phyloP scores from a whole-genome alignment of 495 filamentous ascomycete species.

The Tetracladium setigerum region DNA sequence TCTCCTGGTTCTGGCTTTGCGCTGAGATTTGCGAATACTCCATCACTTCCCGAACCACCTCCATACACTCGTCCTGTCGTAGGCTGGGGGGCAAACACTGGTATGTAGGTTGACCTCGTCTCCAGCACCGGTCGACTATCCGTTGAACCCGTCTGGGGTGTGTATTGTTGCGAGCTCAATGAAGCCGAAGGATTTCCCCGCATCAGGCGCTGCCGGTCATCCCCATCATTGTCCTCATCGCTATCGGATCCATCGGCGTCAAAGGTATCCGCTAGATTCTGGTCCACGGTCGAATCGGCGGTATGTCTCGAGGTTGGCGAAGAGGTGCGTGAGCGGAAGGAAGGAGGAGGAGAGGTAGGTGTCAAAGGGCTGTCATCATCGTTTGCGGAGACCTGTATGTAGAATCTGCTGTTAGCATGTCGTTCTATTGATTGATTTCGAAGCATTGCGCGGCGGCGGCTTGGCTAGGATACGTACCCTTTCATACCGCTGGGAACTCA shows the following conservation, averaged over 20 bases:
- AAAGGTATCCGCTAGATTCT: constrained; percentile 84
- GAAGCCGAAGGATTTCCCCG: constrained; percentile 38
- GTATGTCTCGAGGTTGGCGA: constrained; percentile 37
- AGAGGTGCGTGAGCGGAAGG: constrained; percentile 79
- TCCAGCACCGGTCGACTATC: constrained; percentile 11
- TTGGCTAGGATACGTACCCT: constrained; percentile 49
- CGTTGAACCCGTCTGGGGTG: neutral
- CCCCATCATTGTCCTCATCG: constrained; percentile 63
- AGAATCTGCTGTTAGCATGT: constrained; percentile 18
- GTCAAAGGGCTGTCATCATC: constrained; percentile 37
- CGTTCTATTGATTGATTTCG: neutral
- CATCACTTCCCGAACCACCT: constrained; percentile 67
- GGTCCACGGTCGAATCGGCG: constrained; percentile 54
- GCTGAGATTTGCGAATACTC: constrained; percentile 90
- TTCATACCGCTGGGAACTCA: constrained; percentile 81
- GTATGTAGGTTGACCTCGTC: constrained; percentile 24
- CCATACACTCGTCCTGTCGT: constrained; percentile 45
- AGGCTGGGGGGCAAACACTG: constrained; percentile 21
- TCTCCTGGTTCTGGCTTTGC: constrained; percentile 86
- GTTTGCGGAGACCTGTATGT: constrained; percentile 37
- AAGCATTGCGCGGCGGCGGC: constrained; percentile 14
- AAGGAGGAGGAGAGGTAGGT: constrained; percentile 85
- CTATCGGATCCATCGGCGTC: constrained; percentile 66
- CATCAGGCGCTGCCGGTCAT: constrained; percentile 82
- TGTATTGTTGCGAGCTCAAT: constrained; percentile 26